Evolutionary conservation across 805 yeast genomes (phyloP).

Genomic region (Candida palmyrensis): DNA sequence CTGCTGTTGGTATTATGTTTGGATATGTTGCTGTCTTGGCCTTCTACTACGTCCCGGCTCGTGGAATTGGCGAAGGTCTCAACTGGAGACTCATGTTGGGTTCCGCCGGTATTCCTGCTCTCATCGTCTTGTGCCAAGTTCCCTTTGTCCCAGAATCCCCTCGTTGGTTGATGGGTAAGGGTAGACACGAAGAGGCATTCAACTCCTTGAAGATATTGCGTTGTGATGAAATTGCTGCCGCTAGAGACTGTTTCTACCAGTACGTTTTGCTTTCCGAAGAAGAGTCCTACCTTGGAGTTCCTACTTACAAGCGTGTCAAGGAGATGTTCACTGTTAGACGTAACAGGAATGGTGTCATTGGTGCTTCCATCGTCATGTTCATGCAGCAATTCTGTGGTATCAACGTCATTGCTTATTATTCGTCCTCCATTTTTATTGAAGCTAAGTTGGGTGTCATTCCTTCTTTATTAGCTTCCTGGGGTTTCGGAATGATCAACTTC

Average conservation of each 20-base stretch:
- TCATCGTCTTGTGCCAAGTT: conserved; percentile 45
- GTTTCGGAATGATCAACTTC: conserved; percentile 79
- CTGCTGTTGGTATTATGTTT: conserved; percentile 69
- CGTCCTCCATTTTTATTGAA: conserved; percentile 67
- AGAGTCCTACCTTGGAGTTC: conserved; percentile 41
- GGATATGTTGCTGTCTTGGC: conserved; percentile 60
- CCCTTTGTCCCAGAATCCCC: conserved; percentile 66
- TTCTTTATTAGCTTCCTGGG: conserved; percentile 78
- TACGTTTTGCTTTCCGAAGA: conserved; percentile 54
- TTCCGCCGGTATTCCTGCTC: conserved; percentile 52
- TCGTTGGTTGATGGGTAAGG: conserved; percentile 59
- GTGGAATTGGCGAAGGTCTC: conserved; percentile 40
- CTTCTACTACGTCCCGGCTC: conserved; percentile 47
- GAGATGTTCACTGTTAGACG: conserved; percentile 70
- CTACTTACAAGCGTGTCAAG: conserved; percentile 41
- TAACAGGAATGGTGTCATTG: conserved; percentile 77
- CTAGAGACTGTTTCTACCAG: conserved; percentile 61
- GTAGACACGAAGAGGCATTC: conserved; percentile 44
- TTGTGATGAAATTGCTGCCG: conserved; percentile 47
- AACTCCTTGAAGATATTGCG: conserved; percentile 45
- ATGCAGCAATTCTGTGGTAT: conserved; percentile 92
- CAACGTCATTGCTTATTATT: conserved; percentile 82
- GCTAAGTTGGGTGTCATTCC: conserved; percentile 59
- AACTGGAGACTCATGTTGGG: conserved; percentile 68
- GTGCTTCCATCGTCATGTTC: conserved; percentile 78